Base-by-base conservation (phyloP, 2,329 filamentous ascomycete genomes). In the Calcarisporium arbuscula region DNA sequence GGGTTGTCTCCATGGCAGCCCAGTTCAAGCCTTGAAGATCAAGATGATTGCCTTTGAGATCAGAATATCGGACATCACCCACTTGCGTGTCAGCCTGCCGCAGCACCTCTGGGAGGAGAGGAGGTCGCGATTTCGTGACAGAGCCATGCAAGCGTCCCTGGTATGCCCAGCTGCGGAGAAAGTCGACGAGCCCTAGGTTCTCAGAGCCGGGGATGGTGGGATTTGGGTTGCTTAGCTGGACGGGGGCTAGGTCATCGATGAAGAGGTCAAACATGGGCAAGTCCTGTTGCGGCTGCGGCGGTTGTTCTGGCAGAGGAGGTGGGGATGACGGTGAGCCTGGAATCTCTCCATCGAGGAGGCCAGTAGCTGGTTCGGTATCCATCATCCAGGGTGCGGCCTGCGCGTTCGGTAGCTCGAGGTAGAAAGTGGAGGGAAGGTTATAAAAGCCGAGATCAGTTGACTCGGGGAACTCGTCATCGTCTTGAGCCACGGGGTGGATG, bases 1-100 rank as follows among this genome's bases (percentile, higher is more conserved):
- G 66, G 9, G 65, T 65, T 3, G 76, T 68, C 3, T 68, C 68
- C 42, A 80, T 56, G 10, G 60, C 53, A 3, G 52, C 44, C 77
- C 77, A 81, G 48, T 78, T 55, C 22, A 81, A 60, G 32, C 76
- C 73, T 47, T 82, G 77, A 17, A 78, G 52, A 46, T 82, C 77
- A 37, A 60, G 74, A 30, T 46, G 35, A 30, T 80, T 73, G 2
- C 74, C 76, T n/a, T 59, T 49, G 6, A 82, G 61, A 34, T 80
- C 65, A 6, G 51, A 47, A 39, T 67, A 69, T 4, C 51, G 39
- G 20, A 63, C 46, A 28, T 52, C 43, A 6, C 46, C 34, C 10
- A 51, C 26, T 5, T 32, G 32, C 11, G 39, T 20, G 15, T 32
- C 32, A 10, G 48, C 52, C 40, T 58, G 53, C 32, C 49, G 48